Evolutionary conservation across 116 monocot species (phyloP), one percentile per base, ranked within the genome.

Genomic region (Posidonia oceanica): DNA sequence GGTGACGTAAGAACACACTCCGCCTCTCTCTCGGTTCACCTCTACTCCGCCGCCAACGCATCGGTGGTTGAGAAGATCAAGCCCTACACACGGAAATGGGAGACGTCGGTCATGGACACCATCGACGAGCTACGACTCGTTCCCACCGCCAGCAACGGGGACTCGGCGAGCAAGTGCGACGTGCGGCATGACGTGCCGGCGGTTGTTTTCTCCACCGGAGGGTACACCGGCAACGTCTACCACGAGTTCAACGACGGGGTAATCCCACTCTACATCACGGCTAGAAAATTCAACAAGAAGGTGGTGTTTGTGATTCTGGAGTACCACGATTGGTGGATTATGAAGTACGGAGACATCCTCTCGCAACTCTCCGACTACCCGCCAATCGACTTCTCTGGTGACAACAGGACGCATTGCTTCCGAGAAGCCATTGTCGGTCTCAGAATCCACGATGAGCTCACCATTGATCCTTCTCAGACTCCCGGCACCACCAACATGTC

Each of bases 81-180:
- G 14, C 94, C 94, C 2, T 90, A 94, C 80, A 82, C 90, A 0
- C 85, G 94, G 2, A 94, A 94, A 64, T 94, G 94, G 94, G 94
- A 94, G 73, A 39, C 59, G 12, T 54, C 63, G 59, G 48, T 84
- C 39, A 82, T 80, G 82, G 61, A 54, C 59, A 85, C 64, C 21
- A 76, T 94, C 63, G 42, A 71, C 40, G 89, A 93, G 77, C 70
- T 93, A 36, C 54, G 44, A 4, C 86, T 93, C 36, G 78, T 75
- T 6, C 29, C 65, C 56, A 39, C 0, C 13, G 22, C 4, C 17
- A 11, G 36, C 3, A 54, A 64, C 3, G 54, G n/a, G 12, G 51
- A 17, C 29, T 29, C 29, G 29, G 29, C 29, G 4, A 36, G 10
- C 42, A 22, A n/a, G 2, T 94, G 94, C 64, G 88, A 94, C 37